These are phyloP conservation scores for Talaromyces sp. DNA, from an alignment of 2,329 filamentous ascomycete species.

Conservation along the genomic window DNA sequence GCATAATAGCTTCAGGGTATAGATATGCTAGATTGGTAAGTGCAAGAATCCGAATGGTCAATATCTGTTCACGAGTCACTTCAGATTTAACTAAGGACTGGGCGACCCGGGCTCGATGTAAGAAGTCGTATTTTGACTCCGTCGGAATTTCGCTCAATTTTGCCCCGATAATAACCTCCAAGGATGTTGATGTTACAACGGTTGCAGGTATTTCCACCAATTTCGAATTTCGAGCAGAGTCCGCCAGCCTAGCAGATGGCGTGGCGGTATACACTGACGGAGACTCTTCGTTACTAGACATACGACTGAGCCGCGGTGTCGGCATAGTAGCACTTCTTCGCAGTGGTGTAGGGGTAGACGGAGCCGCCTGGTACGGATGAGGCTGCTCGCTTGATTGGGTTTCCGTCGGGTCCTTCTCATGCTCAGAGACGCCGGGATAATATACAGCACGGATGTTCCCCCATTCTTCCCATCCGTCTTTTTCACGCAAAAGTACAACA, in stretches of 20 bases:
- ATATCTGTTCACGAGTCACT: conserved; percentile 65
- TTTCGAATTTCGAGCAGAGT: conserved; percentile 42
- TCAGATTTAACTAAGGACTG: conserved; percentile 66
- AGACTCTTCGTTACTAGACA: conserved; percentile 43
- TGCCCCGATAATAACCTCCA: conserved; percentile 35
- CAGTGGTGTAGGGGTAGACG: conserved; percentile 69
- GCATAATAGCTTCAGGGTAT: conserved; percentile 73
- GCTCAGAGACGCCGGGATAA: conserved; percentile 50
- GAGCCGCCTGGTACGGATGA: conserved; percentile 49
- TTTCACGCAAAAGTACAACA: conserved; percentile 62
- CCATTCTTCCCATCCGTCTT: conserved; percentile 65
- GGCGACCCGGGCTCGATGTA: conserved; percentile 78
- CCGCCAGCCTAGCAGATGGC: conserved; percentile 32
- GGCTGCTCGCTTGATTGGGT: conserved; percentile 24
- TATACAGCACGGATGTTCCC: conserved; percentile 75
- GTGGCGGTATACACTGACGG: conserved; percentile 46
- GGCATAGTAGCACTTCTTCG: conserved; percentile 61
- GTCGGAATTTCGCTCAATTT: conserved; percentile 62
- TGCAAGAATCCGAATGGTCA: conserved; percentile 77
- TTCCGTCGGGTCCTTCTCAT: conserved; percentile 30
- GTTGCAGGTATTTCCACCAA: conserved; percentile 59
- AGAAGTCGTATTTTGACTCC: conserved; percentile 72
- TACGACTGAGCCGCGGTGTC: conserved; percentile 49
- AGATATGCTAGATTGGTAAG: conserved; percentile 90
- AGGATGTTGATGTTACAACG: conserved; percentile 36